Base-by-base conservation (phyloP, 1,284 basidiomycete species). In the Heterobasidion irregulare region DNA sequence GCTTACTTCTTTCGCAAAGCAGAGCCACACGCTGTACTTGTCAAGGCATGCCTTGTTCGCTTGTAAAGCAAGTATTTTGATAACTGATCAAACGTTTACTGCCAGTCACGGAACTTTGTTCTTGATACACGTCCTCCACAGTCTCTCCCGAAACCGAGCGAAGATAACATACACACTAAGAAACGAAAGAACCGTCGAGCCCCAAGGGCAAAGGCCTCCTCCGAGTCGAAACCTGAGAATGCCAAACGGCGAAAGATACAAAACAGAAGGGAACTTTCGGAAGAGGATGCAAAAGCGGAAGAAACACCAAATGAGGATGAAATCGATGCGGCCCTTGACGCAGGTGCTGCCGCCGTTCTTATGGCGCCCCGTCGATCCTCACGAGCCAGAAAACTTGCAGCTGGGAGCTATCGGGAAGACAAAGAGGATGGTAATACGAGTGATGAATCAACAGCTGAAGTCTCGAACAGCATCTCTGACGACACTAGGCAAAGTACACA, bases 1-100 rank as follows among this genome's bases (percentile, higher is more conserved):
- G 87, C 84, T 49, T 91, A 87, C 65, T 91, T 90, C 66, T 74
- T 91, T 60, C 79, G 86, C n/a, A 83, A 82, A 65, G 80, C 78
- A 2, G 86, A 89, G 56, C 79, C 85, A 13, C 87, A 90, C 66
- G 79, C 84, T 1, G 74, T 90, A 8, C 70, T 89, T n/a, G 70
- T 86, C 60, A 91, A 91, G 76, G 88, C 84, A 35, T 6, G 53
- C 26, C 26, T 44, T 12, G 18, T n/a, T 15, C 43, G 10, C 15
- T 3, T 19, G 26, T 26, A n/a, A 43, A 13, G 2, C 36, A 16
- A 46, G 6, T 19, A 34, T 13, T 26, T 35, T 16, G n/a, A 32
- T 45, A 26, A 26, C 52, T 44, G 47, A 46, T 12, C 38, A 41
- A 41, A 0, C 34, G 50, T 38, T 50, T 33, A 38, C 18, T 19